Percentiles rank a stretch among this genome's conserved stretches.
phyloP scores from a whole-genome alignment of 1,139 yeast species.

The Saccharomyces hybrid region DNA sequence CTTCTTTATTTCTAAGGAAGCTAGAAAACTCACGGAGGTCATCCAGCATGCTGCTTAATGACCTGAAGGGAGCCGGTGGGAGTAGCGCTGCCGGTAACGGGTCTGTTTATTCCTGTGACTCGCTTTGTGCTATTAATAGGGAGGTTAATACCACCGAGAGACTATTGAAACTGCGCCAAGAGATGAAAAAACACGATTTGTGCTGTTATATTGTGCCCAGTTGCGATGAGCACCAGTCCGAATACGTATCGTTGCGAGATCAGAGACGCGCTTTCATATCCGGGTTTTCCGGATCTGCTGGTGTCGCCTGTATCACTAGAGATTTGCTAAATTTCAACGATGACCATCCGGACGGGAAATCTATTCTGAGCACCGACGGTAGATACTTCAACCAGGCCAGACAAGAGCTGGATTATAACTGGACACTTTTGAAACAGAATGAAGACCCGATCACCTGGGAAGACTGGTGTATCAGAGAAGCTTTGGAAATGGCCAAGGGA shows the following conservation, averaged over 20 bases:
- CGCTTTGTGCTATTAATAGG: constrained; percentile 33
- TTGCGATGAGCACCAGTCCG: constrained; percentile 91
- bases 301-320: constrained; percentile 78
- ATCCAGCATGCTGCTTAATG: constrained; percentile 3
- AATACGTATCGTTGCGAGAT: constrained; percentile 73
- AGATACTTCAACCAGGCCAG: constrained; percentile 88
- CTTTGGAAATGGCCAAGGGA: constrained; percentile 47
- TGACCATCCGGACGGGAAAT: constrained; percentile 41
- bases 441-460: constrained; percentile 77
- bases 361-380: constrained; percentile 88
- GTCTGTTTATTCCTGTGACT: constrained; percentile 35
- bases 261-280: constrained; percentile 80
- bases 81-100: constrained; percentile 21
- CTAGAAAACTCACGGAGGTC: constrained; percentile 22
- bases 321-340: constrained; percentile 43
- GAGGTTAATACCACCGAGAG: constrained; percentile 52
- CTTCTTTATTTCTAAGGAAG: constrained; percentile 37
- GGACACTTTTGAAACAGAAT: constrained; percentile 81
- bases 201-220: constrained; percentile 82
- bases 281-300: constrained; percentile 93
- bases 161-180: constrained; percentile 52
- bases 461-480: constrained; percentile 69
- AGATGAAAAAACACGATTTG: constrained; percentile 57
- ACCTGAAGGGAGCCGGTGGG: constrained; percentile 13
- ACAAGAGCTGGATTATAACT: constrained; percentile 79